phyloP scores from a whole-genome alignment of 257 asterid species.

The Lithospermum erythrorhizon region DNA sequence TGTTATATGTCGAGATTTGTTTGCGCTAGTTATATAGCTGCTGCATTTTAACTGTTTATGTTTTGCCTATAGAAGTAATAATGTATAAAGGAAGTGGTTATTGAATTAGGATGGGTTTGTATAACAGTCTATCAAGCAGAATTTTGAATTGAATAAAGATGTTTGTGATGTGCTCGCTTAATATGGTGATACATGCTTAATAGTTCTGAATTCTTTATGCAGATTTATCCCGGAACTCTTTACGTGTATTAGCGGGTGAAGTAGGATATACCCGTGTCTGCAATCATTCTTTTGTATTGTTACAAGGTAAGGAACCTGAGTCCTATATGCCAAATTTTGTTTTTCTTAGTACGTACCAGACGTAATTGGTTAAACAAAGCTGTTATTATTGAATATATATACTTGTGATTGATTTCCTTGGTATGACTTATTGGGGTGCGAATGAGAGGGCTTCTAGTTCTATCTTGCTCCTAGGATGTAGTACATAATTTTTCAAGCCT shows the following conservation, averaged over 20 bases:
- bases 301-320: conserved; percentile 70
- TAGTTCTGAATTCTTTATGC: neutral
- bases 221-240: neutral
- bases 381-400: no score
- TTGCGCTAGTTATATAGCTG: no score
- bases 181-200: no score
- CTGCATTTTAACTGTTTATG: no score
- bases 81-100: no score
- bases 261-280: neutral
- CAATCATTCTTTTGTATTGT: conserved; percentile 8
- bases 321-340: conserved; percentile 14
- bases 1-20: no score
- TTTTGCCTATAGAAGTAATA: no score
- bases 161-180: neutral
- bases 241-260: neutral
- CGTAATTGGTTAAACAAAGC: neutral
- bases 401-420: no score
- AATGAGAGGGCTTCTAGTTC: neutral
- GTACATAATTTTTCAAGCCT: neutral
- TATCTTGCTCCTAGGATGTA: no score
- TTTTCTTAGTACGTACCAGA: neutral
- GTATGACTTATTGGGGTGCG: neutral
- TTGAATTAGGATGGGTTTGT: no score
- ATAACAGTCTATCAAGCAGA: no score
- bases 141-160: no score